Evolutionary conservation across 164 flowering plant genomes (phyloP).

Genomic region (Aristolochia contorta): DNA sequence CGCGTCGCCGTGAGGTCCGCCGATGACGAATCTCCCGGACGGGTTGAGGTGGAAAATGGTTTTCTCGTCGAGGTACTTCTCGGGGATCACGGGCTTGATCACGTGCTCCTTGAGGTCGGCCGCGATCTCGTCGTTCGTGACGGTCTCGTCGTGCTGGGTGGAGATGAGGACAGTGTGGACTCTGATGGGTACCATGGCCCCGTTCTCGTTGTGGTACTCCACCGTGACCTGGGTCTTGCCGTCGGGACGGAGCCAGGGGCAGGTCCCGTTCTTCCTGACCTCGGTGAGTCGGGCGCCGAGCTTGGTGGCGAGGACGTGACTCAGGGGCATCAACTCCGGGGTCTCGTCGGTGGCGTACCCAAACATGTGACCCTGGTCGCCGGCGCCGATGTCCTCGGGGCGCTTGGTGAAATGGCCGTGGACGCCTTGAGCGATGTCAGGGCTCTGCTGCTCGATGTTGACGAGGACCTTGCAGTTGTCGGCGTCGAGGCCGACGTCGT

Average conservation of each 20-base stretch:
- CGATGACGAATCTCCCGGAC: slow-evolving; percentile 72
- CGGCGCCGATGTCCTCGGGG: slow-evolving; percentile 83
- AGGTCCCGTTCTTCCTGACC: slow-evolving; percentile 67
- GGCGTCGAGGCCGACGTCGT: slow-evolving; percentile 78
- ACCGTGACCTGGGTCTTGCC: slow-evolving; percentile 81
- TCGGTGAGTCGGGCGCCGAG: slow-evolving; percentile 70
- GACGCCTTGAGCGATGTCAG: slow-evolving; percentile 84
- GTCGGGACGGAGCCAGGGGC: slow-evolving; percentile 68
- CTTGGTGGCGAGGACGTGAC: slow-evolving; percentile 74
- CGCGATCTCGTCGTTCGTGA: slow-evolving; percentile 70
- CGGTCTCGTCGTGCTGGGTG: slow-evolving; percentile 78
- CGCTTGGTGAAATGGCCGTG: slow-evolving; percentile 85
- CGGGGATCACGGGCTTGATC: slow-evolving; percentile 62
- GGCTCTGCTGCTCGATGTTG: slow-evolving; percentile 80
- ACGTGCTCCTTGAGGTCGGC: slow-evolving; percentile 75
- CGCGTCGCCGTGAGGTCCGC: slow-evolving; percentile 82
- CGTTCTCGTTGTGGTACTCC: slow-evolving; percentile 61
- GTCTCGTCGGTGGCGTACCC: slow-evolving; percentile 89
- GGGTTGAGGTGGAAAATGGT: slow-evolving; percentile 84
- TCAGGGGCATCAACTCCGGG: slow-evolving; percentile 68
- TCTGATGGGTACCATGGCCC: slow-evolving; percentile 73
- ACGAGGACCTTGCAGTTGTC: slow-evolving; percentile 79
- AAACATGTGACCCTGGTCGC: slow-evolving; percentile 86
- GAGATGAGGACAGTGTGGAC: slow-evolving; percentile 79
- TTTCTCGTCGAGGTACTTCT: slow-evolving; percentile 68